A percentile compares a stretch with the other conserved stretches of the same genome.
phyloP scores from a whole-genome alignment of 202 grass and related monocot species.

The Bolboschoenoplectus hybrid region DNA sequence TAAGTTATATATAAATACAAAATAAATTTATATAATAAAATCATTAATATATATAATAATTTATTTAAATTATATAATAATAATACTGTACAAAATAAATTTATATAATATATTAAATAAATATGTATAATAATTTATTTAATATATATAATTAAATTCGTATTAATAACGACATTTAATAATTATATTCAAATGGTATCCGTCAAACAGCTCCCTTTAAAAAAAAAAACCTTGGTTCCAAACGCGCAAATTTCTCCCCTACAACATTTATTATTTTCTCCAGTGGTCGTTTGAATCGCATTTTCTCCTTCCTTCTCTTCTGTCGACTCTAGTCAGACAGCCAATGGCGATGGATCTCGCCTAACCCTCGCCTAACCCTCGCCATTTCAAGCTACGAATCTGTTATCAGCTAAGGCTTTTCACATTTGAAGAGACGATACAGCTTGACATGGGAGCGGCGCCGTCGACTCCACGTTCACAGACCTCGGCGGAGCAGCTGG shows the following conservation, averaged over 20 bases:
- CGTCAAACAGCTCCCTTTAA: neutral
- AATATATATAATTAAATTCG: too few species aligned
- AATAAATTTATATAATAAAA: too few species aligned
- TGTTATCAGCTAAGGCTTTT: neutral
- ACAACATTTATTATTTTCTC: conserved; percentile 5
- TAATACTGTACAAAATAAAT: too few species aligned
- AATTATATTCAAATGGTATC: too few species aligned
- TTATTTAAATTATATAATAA: too few species aligned
- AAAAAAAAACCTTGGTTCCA: neutral
- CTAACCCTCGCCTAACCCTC: conserved; percentile 34
- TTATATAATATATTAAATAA: too few species aligned
- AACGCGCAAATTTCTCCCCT: neutral
- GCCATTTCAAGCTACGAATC: conserved; percentile 15
- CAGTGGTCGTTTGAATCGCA: conserved; percentile 14
- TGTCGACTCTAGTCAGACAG: conserved; percentile 8
- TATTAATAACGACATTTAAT: too few species aligned
- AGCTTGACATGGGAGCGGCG: conserved; percentile 44
- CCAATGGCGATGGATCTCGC: conserved; percentile 39
- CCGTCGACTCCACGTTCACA: conserved; percentile 43
- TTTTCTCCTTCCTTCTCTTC: conserved; percentile 11
- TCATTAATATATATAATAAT: too few species aligned
- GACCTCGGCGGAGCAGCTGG: conserved; percentile 73
- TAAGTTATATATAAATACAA: too few species aligned
- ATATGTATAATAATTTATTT: too few species aligned
- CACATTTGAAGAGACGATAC: conserved; percentile 6